A percentile compares a stretch with the other conserved stretches of the same genome.
These are phyloP conservation scores for Cucurbita maxima DNA, from an alignment of 306 rosid genomes.

Conservation along the genomic window DNA sequence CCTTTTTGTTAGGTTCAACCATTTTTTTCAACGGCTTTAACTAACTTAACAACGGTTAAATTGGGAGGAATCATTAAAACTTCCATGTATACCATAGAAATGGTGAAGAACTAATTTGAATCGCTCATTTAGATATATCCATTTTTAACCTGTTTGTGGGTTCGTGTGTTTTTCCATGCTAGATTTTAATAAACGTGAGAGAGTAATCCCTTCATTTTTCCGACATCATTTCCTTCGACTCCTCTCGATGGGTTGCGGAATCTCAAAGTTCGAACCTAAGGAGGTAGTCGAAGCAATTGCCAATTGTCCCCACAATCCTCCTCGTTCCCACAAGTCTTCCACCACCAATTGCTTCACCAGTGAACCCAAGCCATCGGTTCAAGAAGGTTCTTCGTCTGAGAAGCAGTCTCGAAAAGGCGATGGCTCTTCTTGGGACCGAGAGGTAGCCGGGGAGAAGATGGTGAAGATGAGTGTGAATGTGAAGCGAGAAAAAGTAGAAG, in stretches of 20 bases:
- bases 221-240: background rate
- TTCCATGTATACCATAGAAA: background rate
- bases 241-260: conserved; percentile 53
- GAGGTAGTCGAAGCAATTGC: background rate
- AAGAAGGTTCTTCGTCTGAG: background rate
- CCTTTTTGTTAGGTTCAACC: background rate
- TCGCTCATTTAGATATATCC: background rate
- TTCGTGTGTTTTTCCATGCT: background rate
- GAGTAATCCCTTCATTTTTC: background rate
- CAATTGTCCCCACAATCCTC: background rate
- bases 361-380: background rate
- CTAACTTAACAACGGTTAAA: background rate
- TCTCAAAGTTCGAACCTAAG: conserved; percentile 15
- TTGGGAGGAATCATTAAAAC: background rate
- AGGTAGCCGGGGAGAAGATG: background rate
- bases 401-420: too few relatives aligned
- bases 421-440: background rate
- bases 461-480: background rate
- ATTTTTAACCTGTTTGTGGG: background rate
- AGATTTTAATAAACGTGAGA: background rate
- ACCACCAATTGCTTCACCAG: background rate
- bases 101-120: background rate
- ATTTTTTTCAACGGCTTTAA: background rate
- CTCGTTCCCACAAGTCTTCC: background rate
- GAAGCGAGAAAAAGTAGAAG: background rate